phyloP scores from a whole-genome alignment of 2,329 filamentous ascomycete genomes.

The Fusarium incarnatum region DNA sequence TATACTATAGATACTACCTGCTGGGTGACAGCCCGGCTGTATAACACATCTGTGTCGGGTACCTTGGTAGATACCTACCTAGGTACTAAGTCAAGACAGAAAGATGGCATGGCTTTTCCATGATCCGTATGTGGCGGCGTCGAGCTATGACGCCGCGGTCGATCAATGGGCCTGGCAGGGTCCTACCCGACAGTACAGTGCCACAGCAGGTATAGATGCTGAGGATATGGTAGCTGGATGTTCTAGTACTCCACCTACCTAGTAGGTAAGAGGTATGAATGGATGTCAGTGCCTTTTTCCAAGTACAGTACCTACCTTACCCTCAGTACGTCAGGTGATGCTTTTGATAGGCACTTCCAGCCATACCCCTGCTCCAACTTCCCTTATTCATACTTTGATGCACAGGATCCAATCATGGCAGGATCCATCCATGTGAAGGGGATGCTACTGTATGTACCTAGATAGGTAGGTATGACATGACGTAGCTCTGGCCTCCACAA shows the following conservation, averaged over 20 bases:
- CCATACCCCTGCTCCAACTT: conserved; percentile 2
- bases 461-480: conserved; percentile 17
- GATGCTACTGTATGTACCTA: too few species aligned
- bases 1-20: too few species aligned
- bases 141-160: conserved; percentile 34
- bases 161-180: conserved; percentile 23
- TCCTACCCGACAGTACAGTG: not conserved
- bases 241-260: too few species aligned
- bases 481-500: conserved; percentile 19
- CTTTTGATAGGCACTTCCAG: not conserved
- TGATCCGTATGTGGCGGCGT: conserved; percentile 28
- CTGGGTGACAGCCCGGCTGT: too few species aligned
- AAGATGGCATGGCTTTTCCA: not conserved
- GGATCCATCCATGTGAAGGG: not conserved
- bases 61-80: too few species aligned
- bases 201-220: not conserved
- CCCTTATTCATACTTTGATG: conserved; percentile 3
- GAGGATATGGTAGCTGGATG: not conserved
- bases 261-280: too few species aligned
- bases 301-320: too few species aligned
- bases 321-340: not conserved
- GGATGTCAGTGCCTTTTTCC: too few species aligned
- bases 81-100: conserved; percentile 10
- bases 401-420: not conserved
- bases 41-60: too few species aligned